Evolutionary conservation across 257 asterid genomes (phyloP).

Genomic region (Echium plantagineum): DNA sequence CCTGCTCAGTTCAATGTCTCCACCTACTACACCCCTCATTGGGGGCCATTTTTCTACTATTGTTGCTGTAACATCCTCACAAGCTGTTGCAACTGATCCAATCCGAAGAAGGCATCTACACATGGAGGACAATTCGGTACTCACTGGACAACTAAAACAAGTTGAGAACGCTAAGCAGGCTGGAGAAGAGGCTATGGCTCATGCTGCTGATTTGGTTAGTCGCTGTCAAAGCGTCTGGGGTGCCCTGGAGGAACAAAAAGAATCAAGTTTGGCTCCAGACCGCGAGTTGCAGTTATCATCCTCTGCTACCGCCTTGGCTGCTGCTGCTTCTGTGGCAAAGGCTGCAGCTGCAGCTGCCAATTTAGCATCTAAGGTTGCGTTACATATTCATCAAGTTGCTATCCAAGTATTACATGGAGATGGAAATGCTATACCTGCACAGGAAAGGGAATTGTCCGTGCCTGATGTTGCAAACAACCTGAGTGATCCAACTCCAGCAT

Average conservation of each 20-base stretch:
- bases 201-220: slow-evolving; percentile 65
- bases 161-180: slow-evolving; percentile 78
- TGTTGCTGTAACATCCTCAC: slow-evolving; percentile 45
- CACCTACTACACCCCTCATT: slow-evolving; percentile 28
- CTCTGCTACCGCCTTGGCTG: slow-evolving; percentile 86
- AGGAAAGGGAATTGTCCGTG: slow-evolving; percentile 8
- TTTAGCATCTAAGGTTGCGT: too few relatives aligned
- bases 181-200: slow-evolving; percentile 71
- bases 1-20: slow-evolving; percentile 33
- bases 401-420: too few relatives aligned
- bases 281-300: slow-evolving; percentile 68
- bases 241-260: slow-evolving; percentile 50
- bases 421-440: too few relatives aligned
- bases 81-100: slow-evolving; percentile 27
- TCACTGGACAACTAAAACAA: slow-evolving; percentile 34
- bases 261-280: slow-evolving; percentile 47
- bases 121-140: slow-evolving; percentile 31
- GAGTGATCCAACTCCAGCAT: slow-evolving; percentile 41
- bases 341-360: slow-evolving; percentile 98
- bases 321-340: slow-evolving; percentile 95
- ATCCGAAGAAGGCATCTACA: slow-evolving; percentile 32
- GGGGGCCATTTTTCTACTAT: slow-evolving; percentile 49
- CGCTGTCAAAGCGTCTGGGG: slow-evolving; percentile 83
- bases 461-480: slow-evolving; percentile 23
- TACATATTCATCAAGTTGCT: too few relatives aligned